Evolutionary conservation across 495 filamentous ascomycete genomes (phyloP).

Genomic region (Hypoxylon lienhwacheense): DNA sequence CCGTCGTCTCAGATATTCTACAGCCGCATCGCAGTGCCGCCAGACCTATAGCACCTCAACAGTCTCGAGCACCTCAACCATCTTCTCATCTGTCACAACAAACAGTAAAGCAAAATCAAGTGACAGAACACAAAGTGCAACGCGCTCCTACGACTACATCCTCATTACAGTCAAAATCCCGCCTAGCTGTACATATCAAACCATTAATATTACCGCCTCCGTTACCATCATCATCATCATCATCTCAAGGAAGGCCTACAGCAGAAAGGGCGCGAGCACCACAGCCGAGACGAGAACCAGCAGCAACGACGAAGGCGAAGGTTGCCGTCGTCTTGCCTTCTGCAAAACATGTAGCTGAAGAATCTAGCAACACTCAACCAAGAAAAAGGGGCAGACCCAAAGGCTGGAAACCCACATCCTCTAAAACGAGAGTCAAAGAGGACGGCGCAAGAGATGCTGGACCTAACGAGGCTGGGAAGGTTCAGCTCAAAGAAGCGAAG

Average conservation of each 20-base stretch:
- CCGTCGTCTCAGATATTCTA: conserved; percentile 26
- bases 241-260: background rate
- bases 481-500: conserved; percentile 20
- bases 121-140: conserved; percentile 3
- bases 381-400: conserved; percentile 38
- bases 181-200: conserved; percentile 35
- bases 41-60: background rate
- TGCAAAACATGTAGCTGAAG: background rate
- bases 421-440: conserved; percentile 16
- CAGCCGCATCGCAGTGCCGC: conserved; percentile 4
- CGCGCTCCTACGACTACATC: conserved; percentile 2
- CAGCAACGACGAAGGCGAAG: background rate
- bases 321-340: background rate
- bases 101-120: conserved; percentile 3
- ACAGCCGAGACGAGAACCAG: background rate
- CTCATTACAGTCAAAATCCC: conserved; percentile 7
- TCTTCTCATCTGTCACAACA: conserved; percentile 16
- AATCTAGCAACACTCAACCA: conserved; percentile 12
- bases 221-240: conserved; percentile 2
- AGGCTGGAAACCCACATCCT: conserved; percentile 27
- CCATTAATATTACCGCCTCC: conserved; percentile 31
- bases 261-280: background rate
- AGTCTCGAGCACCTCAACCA: no score
- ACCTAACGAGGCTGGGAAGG: conserved; percentile 5
- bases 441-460: conserved; percentile 1